These are phyloP conservation scores for Boletus tylopilopsis DNA, from an alignment of 768 basidiomycete species.

Conservation along the genomic window DNA sequence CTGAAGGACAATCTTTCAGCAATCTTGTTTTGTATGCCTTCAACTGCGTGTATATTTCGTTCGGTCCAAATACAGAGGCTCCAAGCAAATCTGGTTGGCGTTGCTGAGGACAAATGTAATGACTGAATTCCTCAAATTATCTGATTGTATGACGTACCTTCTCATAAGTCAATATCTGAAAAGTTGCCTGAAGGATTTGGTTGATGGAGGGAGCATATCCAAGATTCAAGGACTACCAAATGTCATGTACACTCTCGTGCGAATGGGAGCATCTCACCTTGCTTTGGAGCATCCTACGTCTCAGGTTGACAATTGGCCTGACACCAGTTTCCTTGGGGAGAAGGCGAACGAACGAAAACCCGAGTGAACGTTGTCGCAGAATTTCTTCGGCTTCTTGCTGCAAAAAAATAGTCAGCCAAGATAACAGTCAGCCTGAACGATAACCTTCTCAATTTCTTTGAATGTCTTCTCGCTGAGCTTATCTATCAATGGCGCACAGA, in stretches of 20 bases:
- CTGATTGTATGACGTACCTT: slow-evolving; percentile 46
- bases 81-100: slow-evolving; percentile 63
- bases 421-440: neutral
- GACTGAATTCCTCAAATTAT: neutral
- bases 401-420: neutral
- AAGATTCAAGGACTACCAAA: slow-evolving; percentile 29
- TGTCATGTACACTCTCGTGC: neutral
- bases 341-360: slow-evolving; percentile 82
- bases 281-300: slow-evolving; percentile 42
- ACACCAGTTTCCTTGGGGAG: slow-evolving; percentile 95
- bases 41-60: slow-evolving; percentile 76
- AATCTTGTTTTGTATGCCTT: slow-evolving; percentile 65
- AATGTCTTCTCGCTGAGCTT: slow-evolving; percentile 72
- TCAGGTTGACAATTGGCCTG: slow-evolving; percentile 89
- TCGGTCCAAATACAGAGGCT: slow-evolving; percentile 76
- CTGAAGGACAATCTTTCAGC: slow-evolving; percentile 33
- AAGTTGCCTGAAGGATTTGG: slow-evolving; percentile 77
- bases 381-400: slow-evolving; percentile 65
- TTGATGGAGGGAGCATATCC: slow-evolving; percentile 69
- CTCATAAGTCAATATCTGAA: slow-evolving; percentile 85
- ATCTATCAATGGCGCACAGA: slow-evolving; percentile 79
- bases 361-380: slow-evolving; percentile 67
- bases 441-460: slow-evolving; percentile 62
- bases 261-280: slow-evolving; percentile 22
- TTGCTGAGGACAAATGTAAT: slow-evolving; percentile 41